Evolutionary conservation across 2,329 filamentous ascomycete species (phyloP), one percentile per base, ranked within the genome.

Genomic region (Phoma sp.): DNA sequence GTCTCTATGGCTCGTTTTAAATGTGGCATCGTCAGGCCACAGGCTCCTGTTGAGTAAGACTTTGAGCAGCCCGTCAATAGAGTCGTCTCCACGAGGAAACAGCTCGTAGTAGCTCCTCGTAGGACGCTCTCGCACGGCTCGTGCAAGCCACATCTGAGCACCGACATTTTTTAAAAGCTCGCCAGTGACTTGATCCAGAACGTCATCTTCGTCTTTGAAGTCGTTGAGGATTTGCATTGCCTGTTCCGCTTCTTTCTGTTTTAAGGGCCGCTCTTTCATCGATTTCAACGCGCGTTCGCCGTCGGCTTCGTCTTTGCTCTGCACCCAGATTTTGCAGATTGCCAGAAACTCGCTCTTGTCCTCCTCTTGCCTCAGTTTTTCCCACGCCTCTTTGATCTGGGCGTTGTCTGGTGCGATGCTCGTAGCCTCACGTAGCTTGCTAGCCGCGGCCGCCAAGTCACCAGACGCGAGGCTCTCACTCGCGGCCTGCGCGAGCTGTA

Each of bases 1-100:
- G 69, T 91, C 88, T 64, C 76, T 60, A 57, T 81, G 76, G 2
- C 77, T 78, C 10, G 70, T 67, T 25, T 68, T 84, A 77, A 77
- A 84, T 43, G 65, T 58, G 55, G 76, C 68, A 39, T 79, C 72
- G 21, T 73, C 69, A 1, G 66, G 51, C 80, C 80, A 82, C 15
- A 75, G 57, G 1, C 64, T 51, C 8, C 75, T 66, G 49, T 80
- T 79, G 13, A 81, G 71, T 8, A 78, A 57, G 3, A 80, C 67
- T 21, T 74, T 74, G 13, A 78, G 63, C 36, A 82, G 65, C 3
- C 76, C 77, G 60, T 77, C 74, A 52, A 81, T 78, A 31, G 74
- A 77, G 43, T 79, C 77, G 57, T 80, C 76, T 22, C 80, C 80
- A 15, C 76, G 73, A 45, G 75, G 72, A 49, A 77, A 81, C 36